Evolutionary conservation across 2,329 filamentous ascomycete species (phyloP).

Genomic region (Colletotrichum eleusines): DNA sequence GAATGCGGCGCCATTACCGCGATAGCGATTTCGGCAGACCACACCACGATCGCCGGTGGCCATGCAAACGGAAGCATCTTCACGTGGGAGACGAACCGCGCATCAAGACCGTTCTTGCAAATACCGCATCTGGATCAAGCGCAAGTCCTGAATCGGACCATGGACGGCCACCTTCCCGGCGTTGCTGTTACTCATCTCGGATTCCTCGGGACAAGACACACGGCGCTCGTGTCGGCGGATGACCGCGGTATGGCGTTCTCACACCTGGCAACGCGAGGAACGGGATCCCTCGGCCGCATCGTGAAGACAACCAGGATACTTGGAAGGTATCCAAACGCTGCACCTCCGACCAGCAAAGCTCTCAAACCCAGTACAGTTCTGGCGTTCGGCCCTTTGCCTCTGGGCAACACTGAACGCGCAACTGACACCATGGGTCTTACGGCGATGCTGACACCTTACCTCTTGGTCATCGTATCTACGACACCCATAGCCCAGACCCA

Average conservation of each 20-base stretch:
- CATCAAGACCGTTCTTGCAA: conserved; percentile 88
- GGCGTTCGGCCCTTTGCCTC: conserved; percentile 87
- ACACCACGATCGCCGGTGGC: conserved; percentile 89
- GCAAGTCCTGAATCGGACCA: conserved; percentile 73
- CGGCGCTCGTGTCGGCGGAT: conserved; percentile 94
- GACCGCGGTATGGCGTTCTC: conserved; percentile 98
- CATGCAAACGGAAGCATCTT: conserved; percentile 94
- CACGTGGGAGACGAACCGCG: conserved; percentile 90
- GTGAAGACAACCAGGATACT: conserved; percentile 93
- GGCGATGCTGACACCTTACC: conserved; percentile 94
- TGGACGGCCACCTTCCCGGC: conserved; percentile 85
- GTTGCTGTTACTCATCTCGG: conserved; percentile 89
- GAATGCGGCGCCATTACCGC: conserved; percentile 91
- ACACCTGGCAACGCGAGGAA: conserved; percentile 91
- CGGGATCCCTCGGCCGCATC: conserved; percentile 84
- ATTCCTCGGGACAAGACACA: conserved; percentile 92
- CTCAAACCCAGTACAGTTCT: conserved; percentile 95
- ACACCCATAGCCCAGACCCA: conserved; percentile 97
- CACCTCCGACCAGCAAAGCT: conserved; percentile 71
- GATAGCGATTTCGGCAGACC: conserved; percentile 91
- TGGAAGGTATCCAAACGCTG: conserved; percentile 85
- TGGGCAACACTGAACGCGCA: conserved; percentile 92
- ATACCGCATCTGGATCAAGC: conserved; percentile 81
- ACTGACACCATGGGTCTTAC: conserved; percentile 92
- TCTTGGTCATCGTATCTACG: conserved; percentile 96